Evolutionary conservation across 2,329 filamentous ascomycete genomes (phyloP).

Genomic region (Rhexocercosporidium sp.): DNA sequence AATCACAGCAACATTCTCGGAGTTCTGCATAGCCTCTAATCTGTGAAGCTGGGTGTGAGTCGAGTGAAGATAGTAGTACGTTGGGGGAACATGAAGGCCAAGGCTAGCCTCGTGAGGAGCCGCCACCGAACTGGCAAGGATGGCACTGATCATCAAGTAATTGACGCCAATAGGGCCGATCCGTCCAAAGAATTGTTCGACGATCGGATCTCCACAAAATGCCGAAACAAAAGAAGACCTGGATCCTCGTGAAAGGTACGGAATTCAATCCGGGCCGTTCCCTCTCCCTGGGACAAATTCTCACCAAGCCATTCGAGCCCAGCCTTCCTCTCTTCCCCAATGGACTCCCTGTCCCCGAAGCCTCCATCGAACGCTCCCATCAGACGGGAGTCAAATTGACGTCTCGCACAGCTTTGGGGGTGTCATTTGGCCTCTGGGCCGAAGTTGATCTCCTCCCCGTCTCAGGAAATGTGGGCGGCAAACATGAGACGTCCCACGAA

Average conservation of each 20-base stretch:
- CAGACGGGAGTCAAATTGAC: neutral
- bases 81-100: neutral
- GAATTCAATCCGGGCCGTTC: neutral
- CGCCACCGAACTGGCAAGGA: neutral
- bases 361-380: neutral
- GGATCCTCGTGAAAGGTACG: neutral
- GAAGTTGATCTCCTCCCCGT: neutral
- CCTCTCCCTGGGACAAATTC: neutral
- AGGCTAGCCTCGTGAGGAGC: neutral
- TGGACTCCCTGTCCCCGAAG: neutral
- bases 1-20: neutral
- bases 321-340: neutral
- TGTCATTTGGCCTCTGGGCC: neutral
- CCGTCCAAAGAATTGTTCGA: neutral
- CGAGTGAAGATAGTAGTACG: neutral
- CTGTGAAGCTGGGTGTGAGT: neutral
- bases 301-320: neutral
- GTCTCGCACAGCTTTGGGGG: neutral
- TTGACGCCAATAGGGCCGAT: neutral
- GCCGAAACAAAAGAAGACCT: neutral
- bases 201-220: neutral
- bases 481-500: neutral
- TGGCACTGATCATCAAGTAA: neutral
- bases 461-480: neutral
- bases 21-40: neutral